Conservation (phyloP, 2,329 filamentous ascomycete species). For the Beauveria sp. region DNA sequence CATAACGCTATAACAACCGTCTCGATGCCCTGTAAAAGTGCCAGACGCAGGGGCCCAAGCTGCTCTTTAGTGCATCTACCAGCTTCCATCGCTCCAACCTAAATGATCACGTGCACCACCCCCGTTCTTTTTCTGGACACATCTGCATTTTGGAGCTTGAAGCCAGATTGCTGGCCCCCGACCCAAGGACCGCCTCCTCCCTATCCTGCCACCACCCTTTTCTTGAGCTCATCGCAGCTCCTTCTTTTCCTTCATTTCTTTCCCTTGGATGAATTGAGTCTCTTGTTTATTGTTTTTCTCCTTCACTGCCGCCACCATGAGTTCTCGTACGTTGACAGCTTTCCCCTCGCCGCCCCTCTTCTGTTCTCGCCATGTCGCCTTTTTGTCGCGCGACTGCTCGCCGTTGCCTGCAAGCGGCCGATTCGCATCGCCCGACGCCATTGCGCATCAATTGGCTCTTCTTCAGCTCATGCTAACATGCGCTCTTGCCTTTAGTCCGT, state of each 20-base stretch:
- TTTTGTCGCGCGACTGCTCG: constrained; percentile 7
- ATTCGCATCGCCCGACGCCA: constrained; percentile 17
- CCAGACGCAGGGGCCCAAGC: neutral
- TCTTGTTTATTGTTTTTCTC: constrained; percentile 25
- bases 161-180: constrained; percentile 34
- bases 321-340: constrained; percentile 41
- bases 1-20: neutral
- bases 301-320: constrained; percentile 37
- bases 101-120: constrained; percentile 21
- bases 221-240: constrained; percentile 31
- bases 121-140: constrained; percentile 34
- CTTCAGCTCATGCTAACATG: constrained; percentile 20
- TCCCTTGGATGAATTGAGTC: constrained; percentile 33
- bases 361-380: neutral
- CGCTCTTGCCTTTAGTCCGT: constrained; percentile 57
- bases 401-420: constrained; percentile 15
- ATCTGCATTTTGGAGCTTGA: constrained; percentile 35
- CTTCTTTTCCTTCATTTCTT: constrained; percentile 26
- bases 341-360: neutral
- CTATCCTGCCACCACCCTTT: constrained; percentile 23
- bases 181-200: constrained; percentile 26
- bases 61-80: neutral
- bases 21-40: neutral
- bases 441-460: constrained; percentile 16
- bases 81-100: neutral